phyloP scores from a whole-genome alignment of 106 monocot species.

The Dendrobium officinale region DNA sequence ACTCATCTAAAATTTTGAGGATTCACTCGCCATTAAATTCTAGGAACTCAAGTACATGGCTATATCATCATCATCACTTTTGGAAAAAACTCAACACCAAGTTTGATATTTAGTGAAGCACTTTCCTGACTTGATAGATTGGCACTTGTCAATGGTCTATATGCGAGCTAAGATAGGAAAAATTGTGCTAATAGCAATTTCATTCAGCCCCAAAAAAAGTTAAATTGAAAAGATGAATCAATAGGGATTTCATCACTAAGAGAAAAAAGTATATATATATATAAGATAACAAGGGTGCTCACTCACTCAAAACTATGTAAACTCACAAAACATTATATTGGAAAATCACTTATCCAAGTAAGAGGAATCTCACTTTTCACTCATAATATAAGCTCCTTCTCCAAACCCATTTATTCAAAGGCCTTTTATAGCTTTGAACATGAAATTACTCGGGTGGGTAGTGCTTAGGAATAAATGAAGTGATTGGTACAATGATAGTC shows the following conservation, averaged over 20 bases:
- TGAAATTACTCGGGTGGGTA: background rate
- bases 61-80: background rate
- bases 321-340: background rate
- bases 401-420: background rate
- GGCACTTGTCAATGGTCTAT: background rate
- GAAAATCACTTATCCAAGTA: background rate
- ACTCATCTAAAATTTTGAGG: too few species aligned
- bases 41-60: background rate
- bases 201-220: background rate
- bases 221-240: background rate
- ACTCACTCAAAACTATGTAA: background rate
- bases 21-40: too few species aligned
- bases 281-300: background rate
- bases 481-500: background rate
- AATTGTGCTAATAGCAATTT: background rate
- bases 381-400: background rate
- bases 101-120: background rate
- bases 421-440: background rate
- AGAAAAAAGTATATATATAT: background rate
- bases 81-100: background rate
- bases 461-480: background rate
- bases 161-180: background rate
- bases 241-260: background rate
- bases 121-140: background rate
- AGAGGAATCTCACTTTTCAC: background rate